phyloP scores from a whole-genome alignment of 257 asterid genomes.

The Eustoma russellianum region DNA sequence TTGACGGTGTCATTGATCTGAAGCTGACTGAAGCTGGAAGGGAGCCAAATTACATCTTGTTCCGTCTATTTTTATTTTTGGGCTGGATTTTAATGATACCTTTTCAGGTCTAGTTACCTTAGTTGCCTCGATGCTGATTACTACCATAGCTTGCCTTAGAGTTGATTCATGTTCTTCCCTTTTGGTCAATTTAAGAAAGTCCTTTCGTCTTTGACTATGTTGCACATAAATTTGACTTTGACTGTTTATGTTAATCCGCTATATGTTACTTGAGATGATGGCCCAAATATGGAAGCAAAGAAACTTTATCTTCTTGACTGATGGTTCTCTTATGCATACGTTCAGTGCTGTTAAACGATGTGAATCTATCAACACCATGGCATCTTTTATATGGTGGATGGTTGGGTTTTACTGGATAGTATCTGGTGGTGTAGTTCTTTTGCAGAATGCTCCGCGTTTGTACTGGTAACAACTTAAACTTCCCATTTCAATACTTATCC shows the following conservation, averaged over 20 bases:
- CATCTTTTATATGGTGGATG: conserved; percentile 90
- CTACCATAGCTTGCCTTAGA: no score
- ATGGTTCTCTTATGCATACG: conserved; percentile 11
- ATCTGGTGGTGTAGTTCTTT: conserved; percentile 73
- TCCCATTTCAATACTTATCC: conserved; percentile 1
- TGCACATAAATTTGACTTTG: no score
- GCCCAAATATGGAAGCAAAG: neutral
- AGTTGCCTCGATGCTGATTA: no score
- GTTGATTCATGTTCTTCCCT: no score
- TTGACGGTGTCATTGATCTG: no score
- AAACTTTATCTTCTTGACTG: neutral
- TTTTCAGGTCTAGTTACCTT: no score
- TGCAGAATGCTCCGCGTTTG: conserved; percentile 63
- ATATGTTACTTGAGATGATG: neutral
- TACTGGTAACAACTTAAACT: conserved; percentile 52
- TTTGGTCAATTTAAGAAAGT: no score
- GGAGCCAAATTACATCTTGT: no score
- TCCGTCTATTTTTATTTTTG: no score
- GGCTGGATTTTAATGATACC: no score
- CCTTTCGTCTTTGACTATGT: no score
- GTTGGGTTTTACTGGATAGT: conserved; percentile 91
- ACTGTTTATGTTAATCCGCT: neutral
- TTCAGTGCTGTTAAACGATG: conserved; percentile 64
- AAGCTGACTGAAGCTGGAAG: no score
- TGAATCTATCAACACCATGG: conserved; percentile 83